Percentiles rank a stretch among this genome's conserved stretches.
phyloP scores from a whole-genome alignment of 148 eudicot species.

The Rhododendron kiyosumense region DNA sequence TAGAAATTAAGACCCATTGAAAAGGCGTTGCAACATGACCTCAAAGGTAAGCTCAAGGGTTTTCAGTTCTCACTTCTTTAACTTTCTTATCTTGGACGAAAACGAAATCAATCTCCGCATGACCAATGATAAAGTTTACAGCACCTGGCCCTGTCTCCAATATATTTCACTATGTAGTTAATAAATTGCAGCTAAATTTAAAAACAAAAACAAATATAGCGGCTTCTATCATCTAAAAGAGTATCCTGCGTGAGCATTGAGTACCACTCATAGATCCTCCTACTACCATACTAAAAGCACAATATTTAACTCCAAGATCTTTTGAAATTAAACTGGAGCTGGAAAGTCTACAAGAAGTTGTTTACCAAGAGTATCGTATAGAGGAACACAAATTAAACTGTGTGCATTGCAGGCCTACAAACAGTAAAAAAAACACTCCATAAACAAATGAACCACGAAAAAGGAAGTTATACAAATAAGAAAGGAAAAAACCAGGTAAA shows the following conservation, averaged over 20 bases:
- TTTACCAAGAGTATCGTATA: conserved; percentile 94
- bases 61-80: conserved; percentile 48
- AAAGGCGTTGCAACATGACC: not conserved
- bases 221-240: not conserved
- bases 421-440: not conserved
- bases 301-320: not conserved
- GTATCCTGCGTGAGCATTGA: not conserved
- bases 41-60: conserved; percentile 3
- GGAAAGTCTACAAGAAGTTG: not conserved
- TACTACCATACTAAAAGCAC: not conserved
- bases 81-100: conserved; percentile 77
- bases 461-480: not conserved
- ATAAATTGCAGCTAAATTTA: not conserved
- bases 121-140: conserved; percentile 67
- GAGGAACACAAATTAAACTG: conserved; percentile 90
- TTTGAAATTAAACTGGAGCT: not conserved
- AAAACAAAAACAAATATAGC: not conserved
- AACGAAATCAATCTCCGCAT: conserved; percentile 90
- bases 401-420: conserved; percentile 87
- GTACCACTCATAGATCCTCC: not conserved
- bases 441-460: not conserved
- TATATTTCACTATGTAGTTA: not conserved
- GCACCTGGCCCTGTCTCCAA: conserved; percentile 63
- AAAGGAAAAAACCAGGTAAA: not conserved
- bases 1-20: not conserved